Evolutionary conservation across 2,329 filamentous ascomycete species (phyloP).

Genomic region (Aureobasidium subglaciale): DNA sequence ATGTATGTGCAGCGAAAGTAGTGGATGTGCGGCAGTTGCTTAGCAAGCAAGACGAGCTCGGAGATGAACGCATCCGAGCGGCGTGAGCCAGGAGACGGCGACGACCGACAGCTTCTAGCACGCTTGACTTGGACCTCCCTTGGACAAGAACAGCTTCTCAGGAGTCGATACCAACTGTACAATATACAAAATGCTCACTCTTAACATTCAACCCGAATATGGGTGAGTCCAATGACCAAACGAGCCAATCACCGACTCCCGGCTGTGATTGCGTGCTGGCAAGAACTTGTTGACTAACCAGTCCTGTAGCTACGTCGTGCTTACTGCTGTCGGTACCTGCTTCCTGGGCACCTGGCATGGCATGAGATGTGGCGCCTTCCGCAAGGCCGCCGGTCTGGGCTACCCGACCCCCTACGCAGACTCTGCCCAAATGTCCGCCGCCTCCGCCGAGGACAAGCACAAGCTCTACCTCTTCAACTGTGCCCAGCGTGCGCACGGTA

Average conservation of each 20-base stretch:
- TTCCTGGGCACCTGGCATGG: constrained; percentile 48
- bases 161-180: not conserved
- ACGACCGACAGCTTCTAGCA: no score
- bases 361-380: constrained; percentile 37
- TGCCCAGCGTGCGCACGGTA: constrained; percentile 46
- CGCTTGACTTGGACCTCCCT: no score
- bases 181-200: constrained; percentile 22
- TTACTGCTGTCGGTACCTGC: constrained; percentile 48
- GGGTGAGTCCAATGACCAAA: constrained; percentile 31
- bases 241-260: constrained; percentile 1
- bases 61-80: not conserved
- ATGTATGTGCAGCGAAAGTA: not conserved
- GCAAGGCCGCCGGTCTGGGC: constrained; percentile 46
- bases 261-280: constrained; percentile 3
- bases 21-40: not conserved
- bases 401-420: constrained; percentile 56
- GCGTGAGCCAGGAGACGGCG: not conserved
- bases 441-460: constrained; percentile 32
- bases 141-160: no score
- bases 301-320: constrained; percentile 46
- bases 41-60: not conserved
- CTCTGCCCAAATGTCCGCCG: constrained; percentile 43
- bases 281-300: not conserved
- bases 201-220: constrained; percentile 43
- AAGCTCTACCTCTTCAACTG: constrained; percentile 41